phyloP scores from a whole-genome alignment of 176 grass and related monocot genomes.

The Musa schizocarpa region DNA sequence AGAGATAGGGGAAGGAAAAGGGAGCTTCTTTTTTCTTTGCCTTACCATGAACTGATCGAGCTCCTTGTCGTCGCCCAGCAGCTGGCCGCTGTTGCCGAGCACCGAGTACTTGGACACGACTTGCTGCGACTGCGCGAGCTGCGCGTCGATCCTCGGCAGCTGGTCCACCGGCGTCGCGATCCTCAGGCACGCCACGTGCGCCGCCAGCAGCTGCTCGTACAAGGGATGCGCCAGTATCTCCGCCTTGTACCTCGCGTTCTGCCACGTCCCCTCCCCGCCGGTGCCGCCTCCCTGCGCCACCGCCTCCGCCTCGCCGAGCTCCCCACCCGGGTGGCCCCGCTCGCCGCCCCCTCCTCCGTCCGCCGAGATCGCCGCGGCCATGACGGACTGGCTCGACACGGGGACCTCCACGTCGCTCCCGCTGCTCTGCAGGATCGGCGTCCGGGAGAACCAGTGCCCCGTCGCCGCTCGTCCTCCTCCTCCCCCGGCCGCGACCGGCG shows the following conservation, averaged over 20 bases:
- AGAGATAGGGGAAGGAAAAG: background rate
- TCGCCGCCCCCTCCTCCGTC: background rate
- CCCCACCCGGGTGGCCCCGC: background rate
- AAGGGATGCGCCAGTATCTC: conserved; percentile 83
- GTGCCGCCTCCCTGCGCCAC: background rate
- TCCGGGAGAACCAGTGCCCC: background rate
- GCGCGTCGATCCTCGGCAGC: conserved; percentile 82
- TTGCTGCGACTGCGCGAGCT: conserved; percentile 59
- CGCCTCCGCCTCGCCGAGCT: background rate
- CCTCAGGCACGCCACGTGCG: conserved; percentile 84
- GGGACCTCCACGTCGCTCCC: conserved; percentile 26
- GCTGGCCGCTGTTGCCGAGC: conserved; percentile 12
- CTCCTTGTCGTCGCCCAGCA: conserved; percentile 39
- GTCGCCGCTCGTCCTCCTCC: conserved; percentile 9
- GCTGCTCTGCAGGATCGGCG: conserved; percentile 4
- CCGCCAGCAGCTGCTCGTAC: conserved; percentile 82
- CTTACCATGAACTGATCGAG: conserved; percentile 98
- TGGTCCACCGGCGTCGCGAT: conserved; percentile 96
- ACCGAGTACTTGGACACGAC: conserved; percentile 33
- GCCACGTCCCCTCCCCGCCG: conserved; percentile 12
- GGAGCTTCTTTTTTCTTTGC: background rate
- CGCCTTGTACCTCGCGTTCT: conserved; percentile 40
- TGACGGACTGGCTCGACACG: conserved; percentile 33
- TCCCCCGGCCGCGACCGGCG: conserved; percentile 14
- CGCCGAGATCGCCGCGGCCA: conserved; percentile 19